A percentile compares a stretch with the other conserved stretches of the same genome.
Evolutionary conservation across 2,329 filamentous ascomycete species (phyloP).

Genomic region (Emergomyces pasteurianus): DNA sequence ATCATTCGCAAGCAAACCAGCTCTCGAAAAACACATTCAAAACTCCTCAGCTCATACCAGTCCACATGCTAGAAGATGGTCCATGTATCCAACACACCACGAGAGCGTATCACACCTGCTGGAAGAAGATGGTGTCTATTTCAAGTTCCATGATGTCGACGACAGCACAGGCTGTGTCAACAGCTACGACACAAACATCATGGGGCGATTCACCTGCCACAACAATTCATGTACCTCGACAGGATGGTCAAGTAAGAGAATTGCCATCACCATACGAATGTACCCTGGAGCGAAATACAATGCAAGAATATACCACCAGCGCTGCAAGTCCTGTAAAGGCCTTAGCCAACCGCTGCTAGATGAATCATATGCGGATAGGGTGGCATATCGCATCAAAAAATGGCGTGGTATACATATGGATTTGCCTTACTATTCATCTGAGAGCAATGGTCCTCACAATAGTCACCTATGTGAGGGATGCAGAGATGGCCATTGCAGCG

Average conservation of each 20-base stretch:
- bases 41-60: neutral
- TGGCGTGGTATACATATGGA: constrained; percentile 26
- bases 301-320: constrained; percentile 34
- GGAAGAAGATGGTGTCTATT: constrained; percentile 18
- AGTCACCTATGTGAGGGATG: constrained; percentile 22
- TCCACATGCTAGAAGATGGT: constrained; percentile 13
- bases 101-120: constrained; percentile 21
- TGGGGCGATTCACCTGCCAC: constrained; percentile 30
- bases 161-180: constrained; percentile 14
- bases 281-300: constrained; percentile 31
- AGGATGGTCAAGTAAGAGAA: constrained; percentile 31
- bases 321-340: constrained; percentile 26
- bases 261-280: constrained; percentile 33
- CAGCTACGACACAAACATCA: constrained; percentile 31
- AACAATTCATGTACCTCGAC: constrained; percentile 20
- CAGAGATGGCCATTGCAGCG: constrained; percentile 17
- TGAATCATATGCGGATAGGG: constrained; percentile 31
- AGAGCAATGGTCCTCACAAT: constrained; percentile 19
- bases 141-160: constrained; percentile 23
- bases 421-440: constrained; percentile 4
- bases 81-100: constrained; percentile 24
- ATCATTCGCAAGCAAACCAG: neutral
- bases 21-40: neutral
- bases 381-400: constrained; percentile 32
- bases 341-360: constrained; percentile 25